A percentile compares a stretch with the other conserved stretches of the same genome.
Conservation (phyloP, 139 green algal genomes). For the Chlorella sp. region DNA sequence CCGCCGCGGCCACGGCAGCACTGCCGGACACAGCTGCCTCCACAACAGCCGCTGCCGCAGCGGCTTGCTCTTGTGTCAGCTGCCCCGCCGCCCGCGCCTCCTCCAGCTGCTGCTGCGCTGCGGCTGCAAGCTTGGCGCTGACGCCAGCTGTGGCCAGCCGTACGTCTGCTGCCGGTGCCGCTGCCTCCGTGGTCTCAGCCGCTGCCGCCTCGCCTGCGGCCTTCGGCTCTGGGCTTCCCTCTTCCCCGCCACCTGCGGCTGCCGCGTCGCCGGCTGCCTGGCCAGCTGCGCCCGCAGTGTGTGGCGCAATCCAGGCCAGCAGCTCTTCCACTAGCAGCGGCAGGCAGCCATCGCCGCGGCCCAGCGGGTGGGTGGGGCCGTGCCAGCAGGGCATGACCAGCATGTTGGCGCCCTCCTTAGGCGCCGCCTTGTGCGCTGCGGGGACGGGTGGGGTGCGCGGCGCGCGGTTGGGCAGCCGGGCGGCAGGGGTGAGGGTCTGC, state of each 20-base stretch:
- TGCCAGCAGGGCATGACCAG: constrained; percentile 41
- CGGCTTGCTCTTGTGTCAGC: constrained; percentile 9
- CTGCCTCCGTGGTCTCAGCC: background rate
- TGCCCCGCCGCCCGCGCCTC: background rate
- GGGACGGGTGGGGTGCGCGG: too few relatives aligned
- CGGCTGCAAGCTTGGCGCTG: background rate
- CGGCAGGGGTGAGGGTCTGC: background rate
- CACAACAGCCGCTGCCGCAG: constrained; percentile 4
- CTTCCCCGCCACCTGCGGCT: too few relatives aligned
- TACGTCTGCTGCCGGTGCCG: background rate
- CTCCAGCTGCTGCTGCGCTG: constrained; percentile 21
- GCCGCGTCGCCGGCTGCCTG: background rate
- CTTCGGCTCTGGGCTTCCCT: background rate
- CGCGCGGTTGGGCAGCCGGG: background rate
- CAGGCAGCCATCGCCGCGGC: constrained; percentile 11
- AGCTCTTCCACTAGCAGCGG: constrained; percentile 21
- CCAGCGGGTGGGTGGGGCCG: background rate
- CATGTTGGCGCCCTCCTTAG: constrained; percentile 42
- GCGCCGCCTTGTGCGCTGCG: constrained; percentile 41
- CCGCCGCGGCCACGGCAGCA: constrained; percentile 11
- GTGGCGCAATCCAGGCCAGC: background rate
- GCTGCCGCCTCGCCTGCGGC: background rate
- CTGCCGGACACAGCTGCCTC: constrained; percentile 19
- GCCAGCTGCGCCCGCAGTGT: background rate
- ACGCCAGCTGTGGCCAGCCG: background rate